A percentile compares a stretch with the other conserved stretches of the same genome.
phyloP scores from a whole-genome alignment of 768 basidiomycete species.

The Tulasnella sp. region DNA sequence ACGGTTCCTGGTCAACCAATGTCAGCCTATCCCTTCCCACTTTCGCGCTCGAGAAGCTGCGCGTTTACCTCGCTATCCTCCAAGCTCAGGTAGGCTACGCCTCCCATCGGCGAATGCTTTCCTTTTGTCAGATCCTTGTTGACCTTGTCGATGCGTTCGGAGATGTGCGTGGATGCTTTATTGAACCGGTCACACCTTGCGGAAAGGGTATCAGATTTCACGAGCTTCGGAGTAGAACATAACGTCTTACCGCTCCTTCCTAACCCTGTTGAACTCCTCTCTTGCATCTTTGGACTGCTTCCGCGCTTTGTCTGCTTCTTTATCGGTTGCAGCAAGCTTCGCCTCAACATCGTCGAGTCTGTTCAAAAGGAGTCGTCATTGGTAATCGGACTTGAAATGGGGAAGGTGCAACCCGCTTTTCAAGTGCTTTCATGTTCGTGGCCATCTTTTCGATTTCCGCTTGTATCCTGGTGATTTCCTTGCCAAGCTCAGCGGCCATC shows the following conservation, averaged over 20 bases:
- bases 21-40: background rate
- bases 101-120: slow-evolving; percentile 90
- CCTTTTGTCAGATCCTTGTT: slow-evolving; percentile 99
- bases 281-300: slow-evolving; percentile 89
- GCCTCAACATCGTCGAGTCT: slow-evolving; percentile 83
- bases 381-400: background rate
- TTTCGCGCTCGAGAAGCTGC: background rate
- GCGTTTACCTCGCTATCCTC: slow-evolving; percentile 88
- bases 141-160: slow-evolving; percentile 90
- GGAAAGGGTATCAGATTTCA: slow-evolving; percentile 1
- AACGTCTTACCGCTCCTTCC: slow-evolving; percentile 66
- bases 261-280: slow-evolving; percentile 88
- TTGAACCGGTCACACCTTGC: slow-evolving; percentile 83
- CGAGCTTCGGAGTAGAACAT: background rate
- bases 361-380: background rate
- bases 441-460: slow-evolving; percentile 91
- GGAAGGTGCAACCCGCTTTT: slow-evolving; percentile 56
- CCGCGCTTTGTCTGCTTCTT: slow-evolving; percentile 88
- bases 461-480: slow-evolving; percentile 67
- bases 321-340: slow-evolving; percentile 85
- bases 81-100: slow-evolving; percentile 93
- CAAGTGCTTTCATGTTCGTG: slow-evolving; percentile 96
- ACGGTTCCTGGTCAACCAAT: slow-evolving; percentile 65
- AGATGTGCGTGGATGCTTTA: slow-evolving; percentile 94
- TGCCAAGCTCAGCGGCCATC: slow-evolving; percentile 69